Evolutionary conservation across 2,329 filamentous ascomycete genomes (phyloP).

Genomic region (Ophiocordyceps sinensis): DNA sequence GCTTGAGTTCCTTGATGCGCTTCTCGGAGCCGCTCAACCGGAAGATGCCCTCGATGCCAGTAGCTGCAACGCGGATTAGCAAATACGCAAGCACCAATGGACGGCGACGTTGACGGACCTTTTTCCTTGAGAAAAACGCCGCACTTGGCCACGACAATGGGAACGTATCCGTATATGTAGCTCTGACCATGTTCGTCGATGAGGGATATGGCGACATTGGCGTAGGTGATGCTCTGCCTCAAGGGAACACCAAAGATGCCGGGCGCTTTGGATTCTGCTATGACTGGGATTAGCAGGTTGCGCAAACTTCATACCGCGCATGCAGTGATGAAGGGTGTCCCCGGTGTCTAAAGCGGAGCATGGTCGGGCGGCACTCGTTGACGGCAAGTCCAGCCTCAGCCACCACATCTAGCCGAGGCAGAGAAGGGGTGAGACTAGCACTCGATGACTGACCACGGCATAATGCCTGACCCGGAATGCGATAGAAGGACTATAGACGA

Average conservation of each 20-base stretch:
- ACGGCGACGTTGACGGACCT: conserved; percentile 37
- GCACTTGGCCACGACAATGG: conserved; percentile 96
- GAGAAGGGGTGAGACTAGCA: too few species aligned
- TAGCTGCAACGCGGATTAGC: conserved; percentile 44
- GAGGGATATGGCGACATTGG: conserved; percentile 93
- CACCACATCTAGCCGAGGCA: too few species aligned
- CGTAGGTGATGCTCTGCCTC: conserved; percentile 88
- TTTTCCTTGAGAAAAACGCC: conserved; percentile 96
- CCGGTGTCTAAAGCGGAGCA: too few species aligned
- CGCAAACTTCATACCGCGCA: neutral
- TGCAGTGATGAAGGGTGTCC: neutral
- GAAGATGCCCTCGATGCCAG: conserved; percentile 91
- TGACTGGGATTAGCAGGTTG: conserved; percentile 8
- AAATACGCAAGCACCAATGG: neutral
- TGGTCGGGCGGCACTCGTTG: too few species aligned
- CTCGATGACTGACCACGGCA: too few species aligned
- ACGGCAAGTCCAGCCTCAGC: too few species aligned
- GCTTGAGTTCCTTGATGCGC: conserved; percentile 92
- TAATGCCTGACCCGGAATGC: too few species aligned
- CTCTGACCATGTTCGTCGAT: conserved; percentile 85
- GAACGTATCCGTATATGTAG: conserved; percentile 97
- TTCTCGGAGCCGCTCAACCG: conserved; percentile 92
- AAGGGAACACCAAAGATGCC: conserved; percentile 93
- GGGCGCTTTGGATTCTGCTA: conserved; percentile 34
- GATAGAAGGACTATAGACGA: neutral